Evolutionary conservation across 148 eudicot species (phyloP).

Genomic region (Vaccinium myrtillus): DNA sequence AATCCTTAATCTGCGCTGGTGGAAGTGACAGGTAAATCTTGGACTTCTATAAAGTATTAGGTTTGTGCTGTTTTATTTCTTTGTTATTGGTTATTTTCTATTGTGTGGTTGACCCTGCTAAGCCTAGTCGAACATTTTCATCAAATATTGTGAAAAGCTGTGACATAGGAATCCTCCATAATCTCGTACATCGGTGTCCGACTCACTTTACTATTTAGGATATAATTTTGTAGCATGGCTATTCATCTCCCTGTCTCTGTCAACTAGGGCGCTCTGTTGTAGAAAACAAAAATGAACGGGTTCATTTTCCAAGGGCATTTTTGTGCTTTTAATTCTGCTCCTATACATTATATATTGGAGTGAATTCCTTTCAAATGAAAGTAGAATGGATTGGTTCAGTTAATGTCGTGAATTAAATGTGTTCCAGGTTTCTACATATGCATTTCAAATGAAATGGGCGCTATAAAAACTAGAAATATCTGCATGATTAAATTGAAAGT

Average conservation of each 20-base stretch:
- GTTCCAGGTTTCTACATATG: neutral
- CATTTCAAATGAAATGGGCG: neutral
- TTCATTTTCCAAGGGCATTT: neutral
- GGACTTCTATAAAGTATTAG: neutral
- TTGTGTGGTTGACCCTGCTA: neutral
- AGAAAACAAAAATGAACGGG: neutral
- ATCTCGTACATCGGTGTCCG: neutral
- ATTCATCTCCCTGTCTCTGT: neutral
- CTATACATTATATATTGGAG: neutral
- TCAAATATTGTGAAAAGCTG: neutral
- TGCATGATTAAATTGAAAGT: neutral
- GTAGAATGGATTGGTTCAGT: neutral
- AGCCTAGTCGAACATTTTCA: neutral
- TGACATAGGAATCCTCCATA: neutral
- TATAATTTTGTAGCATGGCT: neutral
- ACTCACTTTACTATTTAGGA: neutral
- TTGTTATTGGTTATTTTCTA: neutral
- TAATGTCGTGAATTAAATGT: neutral
- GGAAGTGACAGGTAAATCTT: constrained; percentile 45
- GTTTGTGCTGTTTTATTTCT: neutral
- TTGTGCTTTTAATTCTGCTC: neutral
- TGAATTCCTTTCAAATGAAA: neutral
- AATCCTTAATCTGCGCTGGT: constrained; percentile 68
- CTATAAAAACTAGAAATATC: neutral
- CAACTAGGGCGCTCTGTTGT: neutral